Evolutionary conservation across 192 early-diverging fungal genomes (phyloP).

Genomic region (Irineochytrium annulatum): DNA sequence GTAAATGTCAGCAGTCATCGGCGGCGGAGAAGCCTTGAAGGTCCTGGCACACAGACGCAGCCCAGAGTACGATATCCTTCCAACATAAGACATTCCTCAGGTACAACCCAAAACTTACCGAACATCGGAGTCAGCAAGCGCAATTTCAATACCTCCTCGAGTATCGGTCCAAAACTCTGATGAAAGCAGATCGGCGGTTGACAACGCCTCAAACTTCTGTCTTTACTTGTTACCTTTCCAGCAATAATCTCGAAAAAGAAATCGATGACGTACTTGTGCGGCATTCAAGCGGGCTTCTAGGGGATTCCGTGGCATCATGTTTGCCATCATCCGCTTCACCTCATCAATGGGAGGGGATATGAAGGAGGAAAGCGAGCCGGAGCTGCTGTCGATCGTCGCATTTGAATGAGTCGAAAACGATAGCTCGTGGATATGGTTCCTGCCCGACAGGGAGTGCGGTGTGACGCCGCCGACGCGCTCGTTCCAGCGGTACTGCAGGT

Average conservation of each 20-base stretch:
- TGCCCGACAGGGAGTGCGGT: too few relatives aligned
- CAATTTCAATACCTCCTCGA: slow-evolving; percentile 26
- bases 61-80: slow-evolving; percentile 28
- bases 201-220: slow-evolving; percentile 37
- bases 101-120: slow-evolving; percentile 16
- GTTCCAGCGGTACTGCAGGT: too few relatives aligned
- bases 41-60: slow-evolving; percentile 39
- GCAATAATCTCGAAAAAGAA: not conserved
- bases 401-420: slow-evolving; percentile 39
- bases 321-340: slow-evolving; percentile 25
- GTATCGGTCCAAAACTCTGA: slow-evolving; percentile 50
- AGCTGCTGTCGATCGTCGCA: slow-evolving; percentile 32
- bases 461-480: too few relatives aligned
- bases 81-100: not conserved
- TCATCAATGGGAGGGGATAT: slow-evolving; percentile 36
- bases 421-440: slow-evolving; percentile 10
- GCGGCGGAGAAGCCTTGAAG: slow-evolving; percentile 46
- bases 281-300: slow-evolving; percentile 32
- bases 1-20: slow-evolving; percentile 48
- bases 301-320: slow-evolving; percentile 30
- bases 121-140: slow-evolving; percentile 37
- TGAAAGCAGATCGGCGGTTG: slow-evolving; percentile 41
- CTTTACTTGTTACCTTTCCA: not conserved
- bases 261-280: slow-evolving; percentile 29
- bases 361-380: slow-evolving; percentile 25